Evolutionary conservation across 805 yeast species (phyloP), one percentile per base, ranked within the genome.

Genomic region (Kluyveromyces wickerhamii): DNA sequence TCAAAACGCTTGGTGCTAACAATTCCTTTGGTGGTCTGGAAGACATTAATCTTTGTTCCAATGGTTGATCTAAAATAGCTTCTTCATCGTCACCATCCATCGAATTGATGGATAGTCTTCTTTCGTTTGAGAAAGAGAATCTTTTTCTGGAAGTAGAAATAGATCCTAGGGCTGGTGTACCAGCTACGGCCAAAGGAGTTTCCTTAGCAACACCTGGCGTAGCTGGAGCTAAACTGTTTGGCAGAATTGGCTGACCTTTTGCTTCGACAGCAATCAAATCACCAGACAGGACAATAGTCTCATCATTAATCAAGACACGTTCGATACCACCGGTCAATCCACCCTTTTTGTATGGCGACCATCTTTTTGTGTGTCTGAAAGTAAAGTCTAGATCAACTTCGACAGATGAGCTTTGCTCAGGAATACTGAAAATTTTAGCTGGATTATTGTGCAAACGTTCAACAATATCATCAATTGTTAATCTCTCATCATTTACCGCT

Each of bases 281-380:
- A 46, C 95, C 95, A 57, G 89, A 96, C 46, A 87, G 70, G 45
- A 86, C 82, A 35, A 80, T 83, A 36, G 95, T 82, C 57, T 79
- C 78, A 38, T 77, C 80, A 42, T 79, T 74, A 58, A 83, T 66
- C 46, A 78, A 71, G 33, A 89, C 96, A 60, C 96, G 76, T 61
- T 87, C 95, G 53, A 89, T 81, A 52, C 86, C 79, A 43, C 96
- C 96, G 41, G 66, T 71, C 53, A 85, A 66, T 34, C 66, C 64
- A 42, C 70, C 71, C 38, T 63, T 65, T 41, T 57, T 53, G 46
- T 77, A 72, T 42, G 79, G 79, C 36, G 79, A 68, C 73, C 77
- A 72, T 37, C 62, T 52, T 25, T 61, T 45, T 7, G 67, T 54
- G 27, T 63, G 57, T 59, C 94, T 77, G 35, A 57, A 54, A 6